These are phyloP conservation scores for Candida coquimbonensis DNA, from an alignment of 805 yeast genomes.

Conservation along the genomic window DNA sequence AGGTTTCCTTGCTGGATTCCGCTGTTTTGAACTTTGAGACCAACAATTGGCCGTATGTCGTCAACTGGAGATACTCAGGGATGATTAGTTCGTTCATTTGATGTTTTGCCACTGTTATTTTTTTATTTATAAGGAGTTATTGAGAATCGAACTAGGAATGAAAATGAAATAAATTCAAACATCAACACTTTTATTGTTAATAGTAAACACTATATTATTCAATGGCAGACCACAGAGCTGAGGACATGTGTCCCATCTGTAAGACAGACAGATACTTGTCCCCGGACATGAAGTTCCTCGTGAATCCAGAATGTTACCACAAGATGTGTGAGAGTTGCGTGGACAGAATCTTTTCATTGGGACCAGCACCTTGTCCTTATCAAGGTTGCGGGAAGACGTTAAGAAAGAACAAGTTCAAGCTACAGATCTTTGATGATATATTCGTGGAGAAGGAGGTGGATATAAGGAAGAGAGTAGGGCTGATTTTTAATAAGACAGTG, in stretches of 20 bases:
- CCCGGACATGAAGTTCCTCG: slow-evolving; percentile 86
- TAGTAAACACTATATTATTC: background rate
- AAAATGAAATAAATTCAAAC: no score
- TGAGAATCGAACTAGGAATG: background rate
- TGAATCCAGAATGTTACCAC: slow-evolving; percentile 97
- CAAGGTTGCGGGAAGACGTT: slow-evolving; percentile 82
- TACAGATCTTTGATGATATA: slow-evolving; percentile 89
- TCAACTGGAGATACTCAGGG: slow-evolving; percentile 3
- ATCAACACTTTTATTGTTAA: background rate
- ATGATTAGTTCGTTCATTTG: background rate
- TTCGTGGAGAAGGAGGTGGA: slow-evolving; percentile 89
- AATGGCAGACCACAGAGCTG: slow-evolving; percentile 20
- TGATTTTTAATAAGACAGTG: slow-evolving; percentile 73
- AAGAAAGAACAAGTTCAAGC: slow-evolving; percentile 83
- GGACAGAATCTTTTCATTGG: slow-evolving; percentile 86
- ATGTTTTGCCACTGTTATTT: no score
- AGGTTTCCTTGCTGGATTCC: background rate
- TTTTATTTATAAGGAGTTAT: background rate
- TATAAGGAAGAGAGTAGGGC: slow-evolving; percentile 68
- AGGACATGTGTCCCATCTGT: slow-evolving; percentile 95
- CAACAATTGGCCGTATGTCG: slow-evolving; percentile 1
- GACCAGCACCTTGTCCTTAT: slow-evolving; percentile 97
- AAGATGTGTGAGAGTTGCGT: slow-evolving; percentile 97
- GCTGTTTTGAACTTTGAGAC: background rate
- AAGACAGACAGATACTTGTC: slow-evolving; percentile 90